Conservation (phyloP, 2,329 filamentous ascomycete species). For the Arthrinium puccinioides region DNA sequence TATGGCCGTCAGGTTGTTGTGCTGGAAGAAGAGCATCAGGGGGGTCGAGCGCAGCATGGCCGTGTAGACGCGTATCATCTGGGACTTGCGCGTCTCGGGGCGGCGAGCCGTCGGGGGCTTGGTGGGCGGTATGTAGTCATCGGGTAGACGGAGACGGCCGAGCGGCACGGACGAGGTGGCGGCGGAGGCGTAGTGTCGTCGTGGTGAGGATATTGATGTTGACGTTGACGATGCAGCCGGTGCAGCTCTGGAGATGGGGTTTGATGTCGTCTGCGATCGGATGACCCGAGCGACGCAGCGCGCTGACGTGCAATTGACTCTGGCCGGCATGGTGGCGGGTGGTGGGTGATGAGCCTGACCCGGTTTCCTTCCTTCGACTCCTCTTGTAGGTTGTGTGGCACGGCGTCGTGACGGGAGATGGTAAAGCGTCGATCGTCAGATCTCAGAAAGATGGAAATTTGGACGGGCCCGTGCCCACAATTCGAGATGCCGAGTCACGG, state of each 20-base stretch:
- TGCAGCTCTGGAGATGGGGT: constrained; percentile 2
- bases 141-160: constrained; percentile 27
- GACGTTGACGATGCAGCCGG: not conserved
- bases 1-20: constrained; percentile 61
- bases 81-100: constrained; percentile 81
- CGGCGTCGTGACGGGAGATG: no score
- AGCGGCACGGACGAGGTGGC: constrained; percentile 12
- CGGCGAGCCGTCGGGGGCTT: constrained; percentile 86
- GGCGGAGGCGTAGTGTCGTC: constrained; percentile 17
- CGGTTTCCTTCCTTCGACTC: not conserved
- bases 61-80: constrained; percentile 79
- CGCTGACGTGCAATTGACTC: constrained; percentile 8
- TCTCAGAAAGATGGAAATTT: not conserved
- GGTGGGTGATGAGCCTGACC: not conserved
- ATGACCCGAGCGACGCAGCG: constrained; percentile 3
- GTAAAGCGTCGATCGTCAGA: no score
- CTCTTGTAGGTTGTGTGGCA: no score
- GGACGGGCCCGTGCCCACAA: not conserved
- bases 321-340: constrained; percentile 4
- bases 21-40: constrained; percentile 74
- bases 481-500: no score
- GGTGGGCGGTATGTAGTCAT: constrained; percentile 52
- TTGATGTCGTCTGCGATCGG: constrained; percentile 1
- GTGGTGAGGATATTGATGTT: constrained; percentile 7
- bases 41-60: constrained; percentile 81